Evolutionary conservation across 768 basidiomycete genomes (phyloP).

Genomic region (Cystobasidiopsis lactophilus): DNA sequence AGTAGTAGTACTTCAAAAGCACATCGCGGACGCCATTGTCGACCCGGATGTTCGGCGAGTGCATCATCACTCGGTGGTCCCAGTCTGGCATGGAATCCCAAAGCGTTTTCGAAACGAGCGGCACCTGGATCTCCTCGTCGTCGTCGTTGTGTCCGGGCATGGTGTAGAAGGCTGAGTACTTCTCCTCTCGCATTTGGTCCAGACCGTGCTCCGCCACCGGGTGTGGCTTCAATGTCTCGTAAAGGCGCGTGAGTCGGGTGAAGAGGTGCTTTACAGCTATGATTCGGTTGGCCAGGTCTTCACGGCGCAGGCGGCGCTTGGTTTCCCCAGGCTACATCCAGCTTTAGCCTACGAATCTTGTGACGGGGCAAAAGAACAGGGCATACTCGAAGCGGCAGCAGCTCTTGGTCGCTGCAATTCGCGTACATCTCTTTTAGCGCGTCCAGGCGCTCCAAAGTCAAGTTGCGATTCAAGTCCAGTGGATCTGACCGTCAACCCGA

Average conservation of each 20-base stretch:
- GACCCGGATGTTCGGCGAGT: constrained; percentile 59
- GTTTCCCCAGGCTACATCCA: no score
- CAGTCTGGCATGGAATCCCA: constrained; percentile 49
- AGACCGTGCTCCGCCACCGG: no score
- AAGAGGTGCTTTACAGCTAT: not conserved
- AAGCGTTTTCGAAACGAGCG: constrained; percentile 8
- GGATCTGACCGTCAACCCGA: constrained; percentile 13
- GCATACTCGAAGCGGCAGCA: no score
- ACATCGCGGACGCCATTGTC: constrained; percentile 33
- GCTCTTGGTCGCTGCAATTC: no score
- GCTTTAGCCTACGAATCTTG: no score
- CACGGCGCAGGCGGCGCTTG: not conserved
- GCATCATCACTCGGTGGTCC: constrained; percentile 75
- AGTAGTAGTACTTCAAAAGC: constrained; percentile 69
- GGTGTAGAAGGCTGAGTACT: not conserved
- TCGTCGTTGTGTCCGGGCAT: not conserved
- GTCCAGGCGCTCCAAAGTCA: constrained; percentile 8
- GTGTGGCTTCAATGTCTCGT: no score
- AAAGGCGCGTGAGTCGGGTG: not conserved
- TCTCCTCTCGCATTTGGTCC: no score
- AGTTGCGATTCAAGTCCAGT: constrained; percentile 13
- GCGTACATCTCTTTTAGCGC: constrained; percentile 6
- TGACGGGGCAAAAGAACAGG: no score
- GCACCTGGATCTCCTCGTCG: constrained; percentile 3
- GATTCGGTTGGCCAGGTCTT: not conserved